Evolutionary conservation across 1,284 basidiomycete genomes (phyloP), one percentile per base, ranked within the genome.

Genomic region (Leccinum holopus): DNA sequence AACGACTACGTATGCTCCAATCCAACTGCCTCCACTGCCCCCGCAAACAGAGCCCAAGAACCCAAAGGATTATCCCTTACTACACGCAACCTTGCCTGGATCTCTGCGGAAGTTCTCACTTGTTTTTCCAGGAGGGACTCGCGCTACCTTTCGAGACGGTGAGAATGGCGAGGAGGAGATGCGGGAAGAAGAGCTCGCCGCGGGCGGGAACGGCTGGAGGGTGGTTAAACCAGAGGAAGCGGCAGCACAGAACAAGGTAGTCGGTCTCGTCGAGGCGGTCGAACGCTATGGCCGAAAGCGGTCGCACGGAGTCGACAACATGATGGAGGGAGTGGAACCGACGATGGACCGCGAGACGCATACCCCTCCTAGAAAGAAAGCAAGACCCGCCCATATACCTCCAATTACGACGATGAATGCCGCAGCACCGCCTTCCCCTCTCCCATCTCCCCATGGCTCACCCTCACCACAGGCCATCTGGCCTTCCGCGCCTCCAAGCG

Each of bases 1-100:
- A 5, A 92, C 90, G 1, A 93, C 91, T 2, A 86, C 87, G 21
- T 92, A 93, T 77, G 88, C 90, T 63, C 92, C 92, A 39, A 91
- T 94, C 66, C 86, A 85, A 57, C 75, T 93, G 16, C 91, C 88
- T 30, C 77, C 87, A 44, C 77, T 91, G 4, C 90, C 88, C 14
- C 78, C 84, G 3, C 90, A 87, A 12, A 77, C 82, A 8, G 83
- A 86, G 14, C 88, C 89, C n/a, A 87, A 87, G 68, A 88, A 92
- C 72, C 81, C 87, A 5, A 92, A 92, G 76, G 79, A 82, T 58
- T 93, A 92, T 69, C 91, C 91, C 8, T 77, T 93, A 37, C 76
- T 90, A 30, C 83, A 90, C 76, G 87, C 88, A 11, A 84, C 80
- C 61, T 78, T 93, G 30, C 91, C 91, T 2, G 72, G 80, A 59